A percentile compares a stretch with the other conserved stretches of the same genome.
These are phyloP conservation scores for Sarocladium oryzae DNA, from an alignment of 2,329 filamentous ascomycete species.

Conservation along the genomic window DNA sequence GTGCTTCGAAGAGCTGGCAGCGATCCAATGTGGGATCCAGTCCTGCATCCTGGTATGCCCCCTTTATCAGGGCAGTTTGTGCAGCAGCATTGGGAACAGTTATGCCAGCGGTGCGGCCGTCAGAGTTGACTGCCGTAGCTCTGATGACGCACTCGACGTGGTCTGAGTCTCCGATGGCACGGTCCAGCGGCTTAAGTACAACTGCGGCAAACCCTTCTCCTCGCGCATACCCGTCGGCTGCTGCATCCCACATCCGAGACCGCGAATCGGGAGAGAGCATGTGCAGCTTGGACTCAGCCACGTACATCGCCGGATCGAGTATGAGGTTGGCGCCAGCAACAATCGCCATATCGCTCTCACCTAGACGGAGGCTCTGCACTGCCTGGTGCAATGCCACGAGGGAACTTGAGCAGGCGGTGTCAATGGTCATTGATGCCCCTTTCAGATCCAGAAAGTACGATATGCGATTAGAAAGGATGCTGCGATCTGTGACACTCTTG, in stretches of 20 bases:
- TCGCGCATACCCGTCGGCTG: conserved; percentile 58
- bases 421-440: conserved; percentile 30
- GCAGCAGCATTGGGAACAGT: conserved; percentile 49
- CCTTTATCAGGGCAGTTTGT: conserved; percentile 43
- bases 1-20: conserved; percentile 50
- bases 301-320: background rate
- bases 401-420: conserved; percentile 39
- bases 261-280: background rate
- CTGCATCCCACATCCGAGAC: conserved; percentile 45
- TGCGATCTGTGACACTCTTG: no score
- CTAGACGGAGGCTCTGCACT: conserved; percentile 21
- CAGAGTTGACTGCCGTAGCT: conserved; percentile 46
- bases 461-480: conserved; percentile 12
- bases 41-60: conserved; percentile 38
- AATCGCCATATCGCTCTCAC: conserved; percentile 26
- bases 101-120: conserved; percentile 45
- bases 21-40: conserved; percentile 30
- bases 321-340: conserved; percentile 24
- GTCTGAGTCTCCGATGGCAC: conserved; percentile 54
- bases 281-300: background rate
- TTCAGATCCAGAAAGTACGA: conserved; percentile 12
- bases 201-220: conserved; percentile 56
- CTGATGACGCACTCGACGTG: conserved; percentile 49
- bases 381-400: conserved; percentile 36
- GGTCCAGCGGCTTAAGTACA: conserved; percentile 49